These are phyloP conservation scores for Achaetomiella virescens DNA, from an alignment of 495 filamentous ascomycete genomes.

Conservation along the genomic window DNA sequence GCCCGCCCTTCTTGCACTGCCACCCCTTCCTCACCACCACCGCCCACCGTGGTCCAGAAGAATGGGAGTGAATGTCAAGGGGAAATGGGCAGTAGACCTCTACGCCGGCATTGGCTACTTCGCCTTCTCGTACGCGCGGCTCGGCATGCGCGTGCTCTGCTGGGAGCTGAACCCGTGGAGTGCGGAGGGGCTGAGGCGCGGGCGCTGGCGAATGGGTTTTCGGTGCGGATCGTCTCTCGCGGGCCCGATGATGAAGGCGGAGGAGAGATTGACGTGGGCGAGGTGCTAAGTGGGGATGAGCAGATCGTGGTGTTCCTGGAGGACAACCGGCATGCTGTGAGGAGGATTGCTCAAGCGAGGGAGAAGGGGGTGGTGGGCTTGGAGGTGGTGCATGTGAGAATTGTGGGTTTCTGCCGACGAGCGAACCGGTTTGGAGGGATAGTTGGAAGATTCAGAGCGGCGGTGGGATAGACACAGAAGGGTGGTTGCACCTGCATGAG, in stretches of 20 bases:
- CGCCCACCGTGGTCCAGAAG: neutral
- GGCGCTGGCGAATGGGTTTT: slow-evolving; percentile 65
- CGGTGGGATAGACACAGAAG: slow-evolving; percentile 23
- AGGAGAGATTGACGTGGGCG: neutral
- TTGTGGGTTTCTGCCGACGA: slow-evolving; percentile 70
- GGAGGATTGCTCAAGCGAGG: slow-evolving; percentile 35
- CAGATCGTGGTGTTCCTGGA: slow-evolving; percentile 63
- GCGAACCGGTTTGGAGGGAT: slow-evolving; percentile 55
- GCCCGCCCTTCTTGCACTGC: neutral
- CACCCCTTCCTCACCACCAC: neutral
- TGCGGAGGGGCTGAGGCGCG: slow-evolving; percentile 70
- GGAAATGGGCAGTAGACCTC: slow-evolving; percentile 62
- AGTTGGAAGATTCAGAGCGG: slow-evolving; percentile 47
- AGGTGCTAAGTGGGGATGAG: slow-evolving; percentile 22
- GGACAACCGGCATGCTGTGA: slow-evolving; percentile 54
- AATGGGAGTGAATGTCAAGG: neutral
- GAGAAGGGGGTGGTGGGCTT: slow-evolving; percentile 19
- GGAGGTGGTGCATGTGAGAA: slow-evolving; percentile 64
- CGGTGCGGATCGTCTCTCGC: slow-evolving; percentile 40
- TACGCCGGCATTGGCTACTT: slow-evolving; percentile 95
- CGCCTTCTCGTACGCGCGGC: slow-evolving; percentile 66
- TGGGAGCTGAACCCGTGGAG: slow-evolving; percentile 91
- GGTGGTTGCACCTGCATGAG: slow-evolving; percentile 82
- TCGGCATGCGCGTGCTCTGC: slow-evolving; percentile 71
- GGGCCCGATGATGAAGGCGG: neutral